These are phyloP conservation scores for Sisymbrium irio DNA, from an alignment of 345 rosid species.

Conservation along the genomic window DNA sequence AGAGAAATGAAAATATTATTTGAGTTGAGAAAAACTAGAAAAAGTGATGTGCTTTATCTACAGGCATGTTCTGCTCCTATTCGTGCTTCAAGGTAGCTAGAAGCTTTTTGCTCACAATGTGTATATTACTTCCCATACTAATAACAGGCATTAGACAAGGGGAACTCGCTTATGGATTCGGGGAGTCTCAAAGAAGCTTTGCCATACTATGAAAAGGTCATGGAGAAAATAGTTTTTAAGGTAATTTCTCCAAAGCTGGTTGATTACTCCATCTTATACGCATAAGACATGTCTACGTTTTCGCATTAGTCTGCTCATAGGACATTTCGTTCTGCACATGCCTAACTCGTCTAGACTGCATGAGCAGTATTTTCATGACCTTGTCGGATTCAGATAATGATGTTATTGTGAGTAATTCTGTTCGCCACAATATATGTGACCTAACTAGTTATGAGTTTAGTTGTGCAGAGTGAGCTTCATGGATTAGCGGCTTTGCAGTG, in stretches of 20 bases:
- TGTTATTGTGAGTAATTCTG: not conserved
- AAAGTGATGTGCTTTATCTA: not conserved
- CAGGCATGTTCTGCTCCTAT: not conserved
- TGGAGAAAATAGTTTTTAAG: slow-evolving; percentile 68
- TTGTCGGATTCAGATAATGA: not conserved
- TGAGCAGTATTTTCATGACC: not conserved
- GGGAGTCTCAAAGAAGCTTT: slow-evolving; percentile 80
- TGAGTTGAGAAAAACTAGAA: not conserved
- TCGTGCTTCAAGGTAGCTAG: not conserved
- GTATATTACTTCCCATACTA: no score
- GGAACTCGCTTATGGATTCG: slow-evolving; percentile 72
- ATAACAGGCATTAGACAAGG: slow-evolving; percentile 62
- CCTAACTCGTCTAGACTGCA: not conserved
- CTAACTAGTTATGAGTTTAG: slow-evolving; percentile 31
- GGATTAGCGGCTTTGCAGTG: slow-evolving; percentile 94
- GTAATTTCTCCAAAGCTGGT: slow-evolving; percentile 39
- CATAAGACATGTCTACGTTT: not conserved
- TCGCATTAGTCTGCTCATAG: slow-evolving; percentile 4
- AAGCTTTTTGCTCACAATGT: not conserved
- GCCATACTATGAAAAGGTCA: slow-evolving; percentile 59
- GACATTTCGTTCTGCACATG: not conserved
- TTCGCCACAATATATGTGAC: not conserved
- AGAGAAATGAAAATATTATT: not conserved
- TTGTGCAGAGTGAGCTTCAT: slow-evolving; percentile 79
- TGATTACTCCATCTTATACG: not conserved